phyloP scores from a whole-genome alignment of 148 eudicot genomes.

The Talinum fruticosum region DNA sequence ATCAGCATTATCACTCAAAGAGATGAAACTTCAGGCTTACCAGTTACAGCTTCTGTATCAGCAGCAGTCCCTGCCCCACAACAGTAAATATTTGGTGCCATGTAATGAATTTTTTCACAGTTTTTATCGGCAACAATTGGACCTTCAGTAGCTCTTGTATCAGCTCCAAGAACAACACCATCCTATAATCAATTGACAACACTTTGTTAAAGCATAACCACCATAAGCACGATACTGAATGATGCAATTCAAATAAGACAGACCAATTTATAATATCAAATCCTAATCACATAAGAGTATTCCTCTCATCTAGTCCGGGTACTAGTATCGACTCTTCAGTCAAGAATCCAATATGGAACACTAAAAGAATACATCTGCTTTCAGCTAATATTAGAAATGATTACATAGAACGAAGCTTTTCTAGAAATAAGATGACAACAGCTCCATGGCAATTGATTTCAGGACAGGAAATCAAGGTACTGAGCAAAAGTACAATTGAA shows the following conservation, averaged over 20 bases:
- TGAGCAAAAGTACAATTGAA: neutral
- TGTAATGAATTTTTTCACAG: slow-evolving; percentile 90
- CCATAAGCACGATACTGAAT: neutral
- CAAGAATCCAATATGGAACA: neutral
- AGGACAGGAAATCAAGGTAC: neutral
- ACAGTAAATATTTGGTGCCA: slow-evolving; percentile 96
- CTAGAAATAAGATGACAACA: neutral
- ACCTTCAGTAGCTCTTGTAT: slow-evolving; percentile 92
- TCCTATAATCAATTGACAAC: slow-evolving; percentile 42
- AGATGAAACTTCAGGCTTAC: slow-evolving; percentile 28
- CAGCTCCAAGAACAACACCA: slow-evolving; percentile 96
- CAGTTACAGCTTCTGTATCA: slow-evolving; percentile 96
- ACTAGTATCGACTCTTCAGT: neutral
- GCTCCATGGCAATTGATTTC: neutral
- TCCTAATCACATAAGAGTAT: neutral
- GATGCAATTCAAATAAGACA: neutral
- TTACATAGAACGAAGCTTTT: neutral
- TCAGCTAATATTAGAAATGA: neutral
- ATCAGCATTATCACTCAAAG: neutral
- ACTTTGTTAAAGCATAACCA: neutral
- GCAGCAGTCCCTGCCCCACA: slow-evolving; percentile 99
- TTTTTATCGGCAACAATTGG: slow-evolving; percentile 90
- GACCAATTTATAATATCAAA: neutral
- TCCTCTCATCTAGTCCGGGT: neutral
- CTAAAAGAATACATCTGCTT: no score